Conservation (phyloP, 2,329 filamentous ascomycete species). For the Tolypocladium ophioglossoides region DNA sequence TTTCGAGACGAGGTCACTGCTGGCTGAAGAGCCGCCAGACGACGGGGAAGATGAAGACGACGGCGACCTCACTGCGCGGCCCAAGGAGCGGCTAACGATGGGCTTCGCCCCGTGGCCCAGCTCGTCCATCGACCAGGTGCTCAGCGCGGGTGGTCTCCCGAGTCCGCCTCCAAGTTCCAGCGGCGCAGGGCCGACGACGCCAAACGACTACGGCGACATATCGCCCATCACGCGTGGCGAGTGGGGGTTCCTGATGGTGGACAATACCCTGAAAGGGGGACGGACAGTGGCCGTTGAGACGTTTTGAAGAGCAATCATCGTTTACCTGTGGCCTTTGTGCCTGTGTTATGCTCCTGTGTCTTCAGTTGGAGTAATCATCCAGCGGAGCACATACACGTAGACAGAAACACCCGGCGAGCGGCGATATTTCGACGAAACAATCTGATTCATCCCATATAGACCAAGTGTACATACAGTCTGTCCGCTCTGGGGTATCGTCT, state of each 20-base stretch:
- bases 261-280: conserved; percentile 29
- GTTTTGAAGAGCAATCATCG: conserved; percentile 24
- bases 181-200: conserved; percentile 39
- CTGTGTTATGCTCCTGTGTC: not conserved
- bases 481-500: not conserved
- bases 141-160: conserved; percentile 15
- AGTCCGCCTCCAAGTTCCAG: conserved; percentile 9
- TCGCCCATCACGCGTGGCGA: conserved; percentile 51
- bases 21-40: not conserved
- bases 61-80: conserved; percentile 26
- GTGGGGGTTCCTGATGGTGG: conserved; percentile 50
- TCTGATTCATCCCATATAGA: not conserved
- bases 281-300: conserved; percentile 42
- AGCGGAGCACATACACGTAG: not conserved
- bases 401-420: not conserved
- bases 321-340: not conserved
- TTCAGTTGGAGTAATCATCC: not conserved
- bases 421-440: not conserved
- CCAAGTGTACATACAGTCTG: not conserved
- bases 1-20: conserved; percentile 15
- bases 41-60: conserved; percentile 21
- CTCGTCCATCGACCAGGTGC: conserved; percentile 33
- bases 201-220: conserved; percentile 50
- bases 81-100: conserved; percentile 17
- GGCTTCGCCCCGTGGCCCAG: conserved; percentile 18